These are phyloP conservation scores for Piper betle DNA, from an alignment of 164 flowering plant genomes.

Conservation along the genomic window DNA sequence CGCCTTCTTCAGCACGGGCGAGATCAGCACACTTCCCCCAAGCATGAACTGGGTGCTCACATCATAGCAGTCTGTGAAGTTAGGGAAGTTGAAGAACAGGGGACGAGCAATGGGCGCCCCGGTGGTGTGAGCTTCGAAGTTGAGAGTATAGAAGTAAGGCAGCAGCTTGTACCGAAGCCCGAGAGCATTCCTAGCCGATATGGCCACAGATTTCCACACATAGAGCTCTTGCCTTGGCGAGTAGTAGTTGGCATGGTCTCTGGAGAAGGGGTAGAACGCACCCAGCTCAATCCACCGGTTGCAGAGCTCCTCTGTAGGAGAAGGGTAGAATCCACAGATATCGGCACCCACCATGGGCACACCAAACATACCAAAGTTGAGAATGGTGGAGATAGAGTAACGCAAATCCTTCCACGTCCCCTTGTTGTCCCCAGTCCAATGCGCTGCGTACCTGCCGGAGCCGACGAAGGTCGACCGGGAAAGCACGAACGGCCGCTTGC, in stretches of 20 bases:
- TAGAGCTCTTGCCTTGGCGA: too few relatives aligned
- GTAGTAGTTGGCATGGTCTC: too few relatives aligned
- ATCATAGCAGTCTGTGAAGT: conserved; percentile 27
- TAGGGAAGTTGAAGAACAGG: conserved; percentile 71
- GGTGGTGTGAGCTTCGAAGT: conserved; percentile 53
- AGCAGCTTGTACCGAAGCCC: too few relatives aligned
- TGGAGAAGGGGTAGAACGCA: too few relatives aligned
- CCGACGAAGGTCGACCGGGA: conserved; percentile 85
- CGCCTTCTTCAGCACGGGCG: conserved; percentile 52
- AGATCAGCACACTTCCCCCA: conserved; percentile 61
- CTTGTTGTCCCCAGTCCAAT: conserved; percentile 91
- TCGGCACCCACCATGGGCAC: conserved; percentile 92
- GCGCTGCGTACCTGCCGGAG: conserved; percentile 79
- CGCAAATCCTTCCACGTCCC: conserved; percentile 64
- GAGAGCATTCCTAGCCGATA: too few relatives aligned
- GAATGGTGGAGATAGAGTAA: conserved; percentile 65
- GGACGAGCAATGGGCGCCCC: conserved; percentile 88
- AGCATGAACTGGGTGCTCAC: conserved; percentile 71
- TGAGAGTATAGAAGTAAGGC: conserved; percentile 73
- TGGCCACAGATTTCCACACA: too few relatives aligned
- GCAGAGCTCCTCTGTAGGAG: conserved; percentile 76
- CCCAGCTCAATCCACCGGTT: too few relatives aligned
- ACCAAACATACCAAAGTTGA: conserved; percentile 78
- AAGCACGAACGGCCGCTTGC: conserved; percentile 75
- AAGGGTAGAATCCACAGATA: conserved; percentile 81